Percentiles rank a stretch among this genome's conserved stretches.
Conservation (phyloP, 441 rosid species). For the Euphorbia celastroides region DNA sequence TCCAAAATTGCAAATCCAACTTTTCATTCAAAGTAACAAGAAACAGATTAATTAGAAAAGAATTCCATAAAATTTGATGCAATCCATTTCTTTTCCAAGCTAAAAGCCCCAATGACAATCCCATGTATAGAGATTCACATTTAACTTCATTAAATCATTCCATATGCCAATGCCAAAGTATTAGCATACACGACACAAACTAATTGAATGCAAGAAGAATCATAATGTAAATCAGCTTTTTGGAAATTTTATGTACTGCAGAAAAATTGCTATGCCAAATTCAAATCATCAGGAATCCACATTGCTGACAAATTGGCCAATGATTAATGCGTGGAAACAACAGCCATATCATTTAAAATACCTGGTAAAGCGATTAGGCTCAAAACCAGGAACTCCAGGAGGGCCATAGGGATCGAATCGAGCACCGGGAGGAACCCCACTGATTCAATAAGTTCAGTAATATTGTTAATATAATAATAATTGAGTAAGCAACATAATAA, state of each 20-base stretch:
- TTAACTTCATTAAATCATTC: background rate
- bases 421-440: slow-evolving; percentile 91
- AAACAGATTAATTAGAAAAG: no score
- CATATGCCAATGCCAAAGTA: background rate
- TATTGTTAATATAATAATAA: background rate
- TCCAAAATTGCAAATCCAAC: no score
- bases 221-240: background rate
- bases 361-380: slow-evolving; percentile 67
- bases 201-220: background rate
- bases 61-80: no score
- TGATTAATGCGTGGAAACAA: no score
- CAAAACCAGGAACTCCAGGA: slow-evolving; percentile 73
- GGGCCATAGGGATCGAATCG: slow-evolving; percentile 94
- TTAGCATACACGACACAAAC: background rate
- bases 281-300: background rate
- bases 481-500: background rate
- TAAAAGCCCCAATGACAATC: no score
- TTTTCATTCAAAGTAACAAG: no score
- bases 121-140: background rate
- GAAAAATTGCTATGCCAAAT: background rate
- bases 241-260: background rate
- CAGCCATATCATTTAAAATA: slow-evolving; percentile 8
- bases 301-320: slow-evolving; percentile 54
- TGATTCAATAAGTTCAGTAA: slow-evolving; percentile 28
- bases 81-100: no score